Evolutionary conservation across 495 filamentous ascomycete species (phyloP), one percentile per base, ranked within the genome.

Genomic region (Penicillium canariense): DNA sequence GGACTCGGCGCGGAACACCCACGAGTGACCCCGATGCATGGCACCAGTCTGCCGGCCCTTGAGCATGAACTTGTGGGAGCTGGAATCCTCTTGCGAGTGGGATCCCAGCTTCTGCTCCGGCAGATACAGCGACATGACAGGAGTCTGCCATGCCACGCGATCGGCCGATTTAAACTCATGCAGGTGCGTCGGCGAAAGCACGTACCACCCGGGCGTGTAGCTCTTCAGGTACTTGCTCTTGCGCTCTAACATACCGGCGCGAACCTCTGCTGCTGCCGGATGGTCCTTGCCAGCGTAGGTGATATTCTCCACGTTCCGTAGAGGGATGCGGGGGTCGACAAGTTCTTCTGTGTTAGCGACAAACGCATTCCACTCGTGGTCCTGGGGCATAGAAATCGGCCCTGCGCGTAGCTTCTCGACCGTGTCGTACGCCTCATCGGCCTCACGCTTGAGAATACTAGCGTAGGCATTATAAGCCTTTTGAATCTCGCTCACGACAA

Each of bases 211-310:
- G 22, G 93, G 88, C 3, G 92, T 92, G 69, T 96, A 98, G 65
- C 91, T 96, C 81, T 97, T 98, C 36, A 98, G 76, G 68, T 97
- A 98, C 67, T 97, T 98, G 80, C 89, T 95, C 82, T 97, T 98
- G 43, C 94, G 87, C 76, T 98, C 94, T 48, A 98, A 77, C 74
- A 96, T 86, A 1, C 94, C 94, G 5, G 89, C 88, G 44, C 90
- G 80, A 30, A 98, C 86, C 64, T 96, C 94, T 49, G 86, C 83
- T 28, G 89, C 90, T 34, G 91, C 87, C 47, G 88, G 87, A 67
- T 96, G 89, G 63, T 96, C 83, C 60, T 87, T 87, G 14, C 94
- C 94, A n/a, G 93, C 92, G 69, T 97, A 98, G 31, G 88, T 83
- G 60, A 98, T 96, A 61, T 88, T 86, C 61, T 96, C 83, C 15